Evolutionary conservation across 2,329 filamentous ascomycete species (phyloP), one percentile per base, ranked within the genome.

Genomic region (Diaporthe sp.): DNA sequence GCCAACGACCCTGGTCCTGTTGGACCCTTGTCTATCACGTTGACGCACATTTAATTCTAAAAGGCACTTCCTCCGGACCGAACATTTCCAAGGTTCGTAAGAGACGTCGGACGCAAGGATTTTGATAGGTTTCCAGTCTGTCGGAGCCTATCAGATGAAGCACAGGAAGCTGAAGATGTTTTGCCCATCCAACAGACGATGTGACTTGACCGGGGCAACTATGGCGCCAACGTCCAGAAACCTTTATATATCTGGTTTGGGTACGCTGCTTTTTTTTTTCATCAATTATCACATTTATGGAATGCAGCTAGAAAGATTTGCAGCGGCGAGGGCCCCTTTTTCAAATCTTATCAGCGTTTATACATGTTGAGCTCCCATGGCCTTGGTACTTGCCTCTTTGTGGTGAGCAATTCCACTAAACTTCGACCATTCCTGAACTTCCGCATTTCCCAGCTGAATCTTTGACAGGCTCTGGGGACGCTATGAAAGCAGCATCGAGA

Each of bases 381-480:
- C 64, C 40, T 25, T 68, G n/a, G n/a, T 68, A 6, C 64, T 68
- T 54, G 33, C 17, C 4, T 54, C 45, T 1, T 13, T 68, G 10
- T 68, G 64, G 47, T 68, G 10, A 54, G 64, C 15, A 12, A 7
- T 35, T 19, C 10, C 1, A 10, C 30, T 6, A 25, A 19, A 5
- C 2, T 10, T 17, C 40, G 22, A 9, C 10, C 22, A 17, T 12
- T n/a, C 1, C 3, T 15, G 8, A n/a, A 1, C 3, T 22, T 2
- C 33, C 22, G 4, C 5, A 0, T 38, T 38, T 25, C 19, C 22
- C 22, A 52, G 12, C 61, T 52, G 13, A 52, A 12, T 2, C 3
- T 28, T 40, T 38, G 1, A 13, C 9, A 68, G 64, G 64, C 33
- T 52, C 35, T 68, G 64, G 64, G 64, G 47, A 12, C 64, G 50